A percentile compares a stretch with the other conserved stretches of the same genome.
Evolutionary conservation across 1,284 basidiomycete species (phyloP).

Genomic region (Leccinum discolor): DNA sequence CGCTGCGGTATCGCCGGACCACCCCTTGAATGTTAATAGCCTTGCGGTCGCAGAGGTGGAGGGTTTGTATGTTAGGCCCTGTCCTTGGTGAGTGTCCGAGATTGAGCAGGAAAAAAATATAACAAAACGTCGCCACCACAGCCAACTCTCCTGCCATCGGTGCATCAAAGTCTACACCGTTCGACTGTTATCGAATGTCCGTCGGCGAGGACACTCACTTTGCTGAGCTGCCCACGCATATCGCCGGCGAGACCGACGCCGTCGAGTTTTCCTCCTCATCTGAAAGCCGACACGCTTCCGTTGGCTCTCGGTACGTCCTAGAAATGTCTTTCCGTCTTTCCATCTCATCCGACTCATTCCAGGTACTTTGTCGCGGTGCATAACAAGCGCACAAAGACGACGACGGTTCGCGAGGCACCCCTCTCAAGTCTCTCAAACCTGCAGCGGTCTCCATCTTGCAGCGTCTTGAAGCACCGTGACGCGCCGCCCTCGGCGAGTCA

Average conservation of each 20-base stretch:
- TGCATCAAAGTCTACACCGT: conserved; percentile 62
- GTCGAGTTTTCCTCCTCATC: conserved; percentile 59
- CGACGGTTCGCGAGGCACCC: conserved; percentile 69
- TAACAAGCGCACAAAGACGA: conserved; percentile 70
- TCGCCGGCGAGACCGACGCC: conserved; percentile 74
- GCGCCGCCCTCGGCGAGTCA: conserved; percentile 82
- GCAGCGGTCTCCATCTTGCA: conserved; percentile 51
- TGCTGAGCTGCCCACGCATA: conserved; percentile 49
- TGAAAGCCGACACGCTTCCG: conserved; percentile 44
- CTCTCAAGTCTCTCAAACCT: conserved; percentile 66
- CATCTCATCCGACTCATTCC: background rate
- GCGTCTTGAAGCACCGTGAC: conserved; percentile 52
- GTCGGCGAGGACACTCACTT: conserved; percentile 41
- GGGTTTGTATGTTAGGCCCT: conserved; percentile 88
- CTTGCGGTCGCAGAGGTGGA: conserved; percentile 66
- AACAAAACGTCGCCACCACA: conserved; percentile 34
- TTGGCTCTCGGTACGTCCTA: conserved; percentile 61
- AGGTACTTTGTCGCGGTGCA: conserved; percentile 72
- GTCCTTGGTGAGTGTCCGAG: conserved; percentile 60
- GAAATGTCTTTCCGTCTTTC: conserved; percentile 15
- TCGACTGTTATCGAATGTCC: conserved; percentile 58
- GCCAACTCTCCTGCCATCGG: conserved; percentile 76
- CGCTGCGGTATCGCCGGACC: conserved; percentile 59
- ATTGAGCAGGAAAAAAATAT: background rate
- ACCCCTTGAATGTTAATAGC: conserved; percentile 73